These are phyloP conservation scores for Trichosanthes cucumerina DNA, from an alignment of 306 rosid species.

Conservation along the genomic window DNA sequence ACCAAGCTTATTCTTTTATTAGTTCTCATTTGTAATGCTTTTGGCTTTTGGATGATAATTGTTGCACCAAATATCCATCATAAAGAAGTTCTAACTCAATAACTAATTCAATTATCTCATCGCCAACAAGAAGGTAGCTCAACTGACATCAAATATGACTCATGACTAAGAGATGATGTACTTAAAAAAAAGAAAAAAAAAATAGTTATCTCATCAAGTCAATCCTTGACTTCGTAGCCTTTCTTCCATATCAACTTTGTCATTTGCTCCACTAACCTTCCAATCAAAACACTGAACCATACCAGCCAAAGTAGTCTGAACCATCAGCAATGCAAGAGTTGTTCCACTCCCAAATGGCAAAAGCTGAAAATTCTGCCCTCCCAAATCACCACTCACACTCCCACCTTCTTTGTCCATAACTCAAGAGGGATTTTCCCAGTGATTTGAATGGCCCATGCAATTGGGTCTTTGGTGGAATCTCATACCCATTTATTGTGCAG, in stretches of 20 bases:
- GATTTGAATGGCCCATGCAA: slow-evolving; percentile 57
- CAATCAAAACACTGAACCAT: slow-evolving; percentile 82
- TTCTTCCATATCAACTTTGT: slow-evolving; percentile 42
- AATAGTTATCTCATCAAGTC: too few relatives aligned
- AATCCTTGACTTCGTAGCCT: too few relatives aligned
- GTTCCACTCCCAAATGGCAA: slow-evolving; percentile 74
- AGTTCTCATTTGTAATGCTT: too few relatives aligned
- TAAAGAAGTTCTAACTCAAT: too few relatives aligned
- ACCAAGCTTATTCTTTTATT: too few relatives aligned
- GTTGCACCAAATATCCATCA: too few relatives aligned
- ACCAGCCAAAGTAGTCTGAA: slow-evolving; percentile 42
- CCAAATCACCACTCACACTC: slow-evolving; percentile 29
- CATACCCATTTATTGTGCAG: slow-evolving; percentile 39
- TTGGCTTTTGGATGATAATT: too few relatives aligned
- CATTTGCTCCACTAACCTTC: slow-evolving; percentile 27
- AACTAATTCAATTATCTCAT: too few relatives aligned
- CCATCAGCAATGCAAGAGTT: slow-evolving; percentile 59
- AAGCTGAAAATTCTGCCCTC: slow-evolving; percentile 41
- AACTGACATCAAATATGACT: too few relatives aligned
- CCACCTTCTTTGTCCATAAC: slow-evolving; percentile 20
- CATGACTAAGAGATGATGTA: too few relatives aligned
- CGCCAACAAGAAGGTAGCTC: too few relatives aligned
- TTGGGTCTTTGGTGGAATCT: slow-evolving; percentile 56
- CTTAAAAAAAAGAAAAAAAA: too few relatives aligned
- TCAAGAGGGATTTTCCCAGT: slow-evolving; percentile 68